A percentile compares a stretch with the other conserved stretches of the same genome.
phyloP scores from a whole-genome alignment of 2,329 filamentous ascomycete genomes.

The Thielaviopsis euricoi region DNA sequence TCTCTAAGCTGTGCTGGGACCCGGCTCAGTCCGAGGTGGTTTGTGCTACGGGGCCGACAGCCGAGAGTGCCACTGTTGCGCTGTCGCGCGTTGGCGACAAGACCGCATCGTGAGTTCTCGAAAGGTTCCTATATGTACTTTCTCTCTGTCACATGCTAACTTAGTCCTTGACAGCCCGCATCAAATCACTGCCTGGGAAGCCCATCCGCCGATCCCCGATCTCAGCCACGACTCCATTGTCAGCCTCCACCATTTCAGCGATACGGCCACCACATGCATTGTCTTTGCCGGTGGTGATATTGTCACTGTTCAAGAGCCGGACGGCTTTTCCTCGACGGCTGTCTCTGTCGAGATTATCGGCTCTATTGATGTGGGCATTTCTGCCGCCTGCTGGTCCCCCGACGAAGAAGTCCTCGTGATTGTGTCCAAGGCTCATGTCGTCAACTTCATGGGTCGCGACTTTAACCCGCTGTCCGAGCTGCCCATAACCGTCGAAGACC shows the following conservation, averaged over 20 bases:
- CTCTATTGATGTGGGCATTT: slow-evolving; percentile 82
- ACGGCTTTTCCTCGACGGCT: slow-evolving; percentile 19
- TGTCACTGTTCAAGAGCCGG: slow-evolving; percentile 57
- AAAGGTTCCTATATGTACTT: background rate
- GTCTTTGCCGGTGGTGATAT: slow-evolving; percentile 86
- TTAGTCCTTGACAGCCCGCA: background rate
- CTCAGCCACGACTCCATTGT: slow-evolving; percentile 60
- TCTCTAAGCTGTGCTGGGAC: slow-evolving; percentile 79
- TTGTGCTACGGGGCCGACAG: slow-evolving; percentile 68
- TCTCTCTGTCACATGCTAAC: slow-evolving; percentile 14
- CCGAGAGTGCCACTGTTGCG: slow-evolving; percentile 53
- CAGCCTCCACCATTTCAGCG: slow-evolving; percentile 70
- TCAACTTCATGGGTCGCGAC: slow-evolving; percentile 82
- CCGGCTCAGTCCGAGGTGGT: slow-evolving; percentile 59
- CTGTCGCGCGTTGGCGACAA: slow-evolving; percentile 39
- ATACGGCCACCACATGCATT: slow-evolving; percentile 61
- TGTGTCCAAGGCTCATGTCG: slow-evolving; percentile 59
- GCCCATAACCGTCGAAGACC: slow-evolving; percentile 55
- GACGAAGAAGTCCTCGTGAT: slow-evolving; percentile 84
- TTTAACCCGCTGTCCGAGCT: slow-evolving; percentile 74
- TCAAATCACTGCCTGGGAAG: slow-evolving; percentile 72
- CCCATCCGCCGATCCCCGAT: slow-evolving; percentile 62
- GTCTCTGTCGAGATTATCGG: slow-evolving; percentile 81
- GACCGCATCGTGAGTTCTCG: slow-evolving; percentile 24
- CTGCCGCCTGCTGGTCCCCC: slow-evolving; percentile 80